Evolutionary conservation across 306 rosid species (phyloP), one percentile per base, ranked within the genome.

Genomic region (Corylus avellana): DNA sequence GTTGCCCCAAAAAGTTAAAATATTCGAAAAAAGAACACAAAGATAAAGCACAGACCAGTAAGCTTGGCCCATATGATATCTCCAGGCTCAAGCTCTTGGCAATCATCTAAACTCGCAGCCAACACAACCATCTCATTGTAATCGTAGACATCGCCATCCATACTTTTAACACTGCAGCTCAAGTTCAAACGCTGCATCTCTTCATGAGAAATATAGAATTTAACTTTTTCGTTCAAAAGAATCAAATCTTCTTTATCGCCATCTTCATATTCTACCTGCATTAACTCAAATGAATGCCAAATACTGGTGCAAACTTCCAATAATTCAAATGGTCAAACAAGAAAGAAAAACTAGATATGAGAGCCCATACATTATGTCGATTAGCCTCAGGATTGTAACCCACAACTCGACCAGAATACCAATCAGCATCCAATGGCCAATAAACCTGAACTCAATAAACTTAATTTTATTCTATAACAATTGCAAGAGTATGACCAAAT

Each of bases 61-160:
- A 95, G 94, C 87, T 95, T 95, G 75, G 98, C 99, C 99, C 99
- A 95, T 76, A 95, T 73, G 32, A 95, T 89, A 82, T 95, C 99
- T 79, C 96, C 97, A 10, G 96, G 90, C 76, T 93, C 99, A 77
- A 89, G 88, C 35, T 95, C 96, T 82, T 89, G 95, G 69, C 90
- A 90, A 77, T 90, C 97, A 73, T 93, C 92, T 89, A 93, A 91
- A 83, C 93, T 91, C 70, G 98, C 99, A 77, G 99, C 99, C 86
- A 93, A 61, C 59, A 93, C 98, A 53, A 96, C 88, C 97, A 96
- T 88, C 91, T 93, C 99, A 79, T 93, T 89, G 73, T 83, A 90
- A 74, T 92, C 98, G 83, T 91, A 88, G 78, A 83, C 88, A 73
- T 91, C 91, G 67, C 78, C 79, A 32, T 92, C 91, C 76, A 69